Percentiles rank a stretch among this genome's conserved stretches.
Evolutionary conservation across 2,329 filamentous ascomycete genomes (phyloP).

Genomic region (Nemania sp.): DNA sequence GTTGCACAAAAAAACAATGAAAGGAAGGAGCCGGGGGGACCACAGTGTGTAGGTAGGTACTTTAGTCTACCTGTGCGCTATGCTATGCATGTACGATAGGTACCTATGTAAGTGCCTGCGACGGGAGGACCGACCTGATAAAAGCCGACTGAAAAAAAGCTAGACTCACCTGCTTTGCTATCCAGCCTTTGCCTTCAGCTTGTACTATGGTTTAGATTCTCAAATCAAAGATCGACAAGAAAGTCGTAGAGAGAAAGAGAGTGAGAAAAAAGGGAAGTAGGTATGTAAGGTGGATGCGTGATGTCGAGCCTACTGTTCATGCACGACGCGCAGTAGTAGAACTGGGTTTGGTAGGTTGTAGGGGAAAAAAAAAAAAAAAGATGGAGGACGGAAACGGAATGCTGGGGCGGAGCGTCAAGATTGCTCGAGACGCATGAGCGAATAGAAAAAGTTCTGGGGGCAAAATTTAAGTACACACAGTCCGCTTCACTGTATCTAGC

Average conservation of each 20-base stretch:
- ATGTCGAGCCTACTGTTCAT: constrained; percentile 30
- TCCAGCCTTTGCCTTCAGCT: not conserved
- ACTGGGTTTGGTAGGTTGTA: not conserved
- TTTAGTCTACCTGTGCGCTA: not conserved
- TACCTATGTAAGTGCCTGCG: not conserved
- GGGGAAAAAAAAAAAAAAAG: constrained; percentile 25
- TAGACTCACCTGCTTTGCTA: constrained; percentile 18
- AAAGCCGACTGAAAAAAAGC: constrained; percentile 15
- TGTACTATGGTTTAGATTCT: not conserved
- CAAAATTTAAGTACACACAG: constrained; percentile 41
- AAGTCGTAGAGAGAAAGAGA: not conserved
- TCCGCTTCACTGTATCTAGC: constrained; percentile 6
- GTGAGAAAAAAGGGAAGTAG: not conserved
- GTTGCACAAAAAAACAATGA: constrained; percentile 16
- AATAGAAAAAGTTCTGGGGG: constrained; percentile 43
- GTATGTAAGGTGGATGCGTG: not conserved
- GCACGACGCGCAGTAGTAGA: constrained; percentile 34
- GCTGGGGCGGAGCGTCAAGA: constrained; percentile 6
- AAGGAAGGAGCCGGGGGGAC: constrained; percentile 4
- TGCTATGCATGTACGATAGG: not conserved
- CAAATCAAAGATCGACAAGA: constrained; percentile 2
- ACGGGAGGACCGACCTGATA: constrained; percentile 8
- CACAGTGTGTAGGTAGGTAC: constrained; percentile 23
- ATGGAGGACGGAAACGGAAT: constrained; percentile 28
- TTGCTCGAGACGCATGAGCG: constrained; percentile 32